These are phyloP conservation scores for Penicillium crustosum DNA, from an alignment of 2,329 filamentous ascomycete species.

Conservation along the genomic window DNA sequence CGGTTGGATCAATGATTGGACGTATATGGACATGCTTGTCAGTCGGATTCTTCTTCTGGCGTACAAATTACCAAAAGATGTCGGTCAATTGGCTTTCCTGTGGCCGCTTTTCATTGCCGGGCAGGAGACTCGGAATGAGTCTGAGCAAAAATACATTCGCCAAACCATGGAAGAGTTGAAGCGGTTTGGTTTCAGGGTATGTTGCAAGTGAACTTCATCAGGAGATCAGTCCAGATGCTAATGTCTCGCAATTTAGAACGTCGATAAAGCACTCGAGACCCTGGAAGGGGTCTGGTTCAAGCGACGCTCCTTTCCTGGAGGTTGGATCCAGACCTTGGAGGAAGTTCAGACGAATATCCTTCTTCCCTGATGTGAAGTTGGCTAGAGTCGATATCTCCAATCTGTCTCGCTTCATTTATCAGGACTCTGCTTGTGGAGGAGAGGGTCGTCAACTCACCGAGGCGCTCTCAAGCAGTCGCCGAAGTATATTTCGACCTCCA, in stretches of 20 bases:
- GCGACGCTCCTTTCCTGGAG: conserved; percentile 33
- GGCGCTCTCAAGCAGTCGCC: too few relatives aligned
- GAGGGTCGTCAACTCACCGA: too few relatives aligned
- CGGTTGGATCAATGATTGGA: conserved; percentile 26
- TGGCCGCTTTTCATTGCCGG: conserved; percentile 40
- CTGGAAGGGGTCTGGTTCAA: conserved; percentile 35
- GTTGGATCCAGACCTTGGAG: conserved; percentile 35
- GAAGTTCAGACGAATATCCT: conserved; percentile 36
- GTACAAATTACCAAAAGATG: conserved; percentile 32
- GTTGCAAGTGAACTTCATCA: neutral
- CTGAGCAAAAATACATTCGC: conserved; percentile 33
- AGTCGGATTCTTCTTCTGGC: conserved; percentile 34
- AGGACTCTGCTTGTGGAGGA: too few relatives aligned
- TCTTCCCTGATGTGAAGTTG: conserved; percentile 23
- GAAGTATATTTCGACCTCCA: neutral
- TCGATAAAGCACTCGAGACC: conserved; percentile 33
- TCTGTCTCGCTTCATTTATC: neutral
- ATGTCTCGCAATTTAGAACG: conserved; percentile 23
- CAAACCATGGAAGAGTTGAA: conserved; percentile 32
- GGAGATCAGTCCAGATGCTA: neutral
- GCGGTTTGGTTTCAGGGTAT: conserved; percentile 32
- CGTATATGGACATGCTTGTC: conserved; percentile 30
- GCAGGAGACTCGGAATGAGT: conserved; percentile 31
- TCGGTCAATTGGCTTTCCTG: conserved; percentile 35
- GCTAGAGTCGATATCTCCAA: neutral